Percentiles rank a stretch among this genome's conserved stretches.
Conservation (phyloP, 257 asterid species). For the Cordia subcordata region DNA sequence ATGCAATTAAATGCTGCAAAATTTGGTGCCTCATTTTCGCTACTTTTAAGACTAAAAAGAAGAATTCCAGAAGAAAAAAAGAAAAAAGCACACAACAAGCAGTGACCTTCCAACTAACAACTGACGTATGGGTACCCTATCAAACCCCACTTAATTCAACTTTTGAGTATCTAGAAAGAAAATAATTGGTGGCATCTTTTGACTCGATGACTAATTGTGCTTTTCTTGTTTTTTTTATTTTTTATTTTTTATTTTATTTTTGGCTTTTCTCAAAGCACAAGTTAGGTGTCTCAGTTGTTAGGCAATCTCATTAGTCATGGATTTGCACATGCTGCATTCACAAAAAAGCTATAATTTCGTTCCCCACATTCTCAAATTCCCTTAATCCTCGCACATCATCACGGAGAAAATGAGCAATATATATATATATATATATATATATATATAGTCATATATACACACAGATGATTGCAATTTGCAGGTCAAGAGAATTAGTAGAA, state of each 20-base stretch:
- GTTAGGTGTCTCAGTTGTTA: conserved; percentile 17
- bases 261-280: background rate
- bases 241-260: too few species aligned
- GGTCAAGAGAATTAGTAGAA: background rate
- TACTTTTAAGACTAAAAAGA: too few species aligned
- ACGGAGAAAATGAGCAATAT: conserved; percentile 13
- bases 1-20: too few species aligned
- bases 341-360: conserved; percentile 28
- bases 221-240: too few species aligned
- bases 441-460: background rate
- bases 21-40: too few species aligned
- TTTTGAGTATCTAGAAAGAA: conserved; percentile 9
- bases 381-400: conserved; percentile 53
- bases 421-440: background rate
- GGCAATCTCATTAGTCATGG: conserved; percentile 10
- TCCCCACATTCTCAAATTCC: conserved; percentile 39
- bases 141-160: background rate
- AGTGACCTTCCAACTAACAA: too few species aligned
- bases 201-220: conserved; percentile 16
- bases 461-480: too few species aligned
- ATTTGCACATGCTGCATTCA: conserved; percentile 39
- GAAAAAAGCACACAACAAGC: too few species aligned
- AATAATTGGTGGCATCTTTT: conserved; percentile 14
- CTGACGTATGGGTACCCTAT: too few species aligned
- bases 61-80: too few species aligned